Conservation (phyloP, 1,284 basidiomycete species). For the Moesziomyces globuligerus region DNA sequence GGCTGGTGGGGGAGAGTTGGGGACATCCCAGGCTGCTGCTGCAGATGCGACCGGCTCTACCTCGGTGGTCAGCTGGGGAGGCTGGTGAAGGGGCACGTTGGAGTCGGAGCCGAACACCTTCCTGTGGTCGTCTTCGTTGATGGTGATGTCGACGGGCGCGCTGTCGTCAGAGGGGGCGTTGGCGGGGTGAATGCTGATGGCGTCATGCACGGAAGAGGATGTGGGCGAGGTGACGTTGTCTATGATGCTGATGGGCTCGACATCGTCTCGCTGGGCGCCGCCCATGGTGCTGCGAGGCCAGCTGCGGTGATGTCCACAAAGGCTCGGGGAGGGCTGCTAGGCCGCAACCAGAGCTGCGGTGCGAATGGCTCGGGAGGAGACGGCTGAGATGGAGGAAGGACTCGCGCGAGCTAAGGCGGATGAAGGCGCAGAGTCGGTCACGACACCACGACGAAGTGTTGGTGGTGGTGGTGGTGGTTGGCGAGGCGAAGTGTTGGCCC, state of each 20-base stretch:
- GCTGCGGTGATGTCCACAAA: neutral
- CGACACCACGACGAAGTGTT: no score
- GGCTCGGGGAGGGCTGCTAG: no score
- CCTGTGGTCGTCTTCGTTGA: constrained; percentile 40
- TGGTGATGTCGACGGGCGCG: constrained; percentile 39
- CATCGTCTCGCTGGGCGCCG: constrained; percentile 14
- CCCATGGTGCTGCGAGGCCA: constrained; percentile 16
- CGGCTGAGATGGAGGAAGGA: no score
- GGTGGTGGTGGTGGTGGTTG: no score
- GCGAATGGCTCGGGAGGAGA: no score
- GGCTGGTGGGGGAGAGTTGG: constrained; percentile 17
- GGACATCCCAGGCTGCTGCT: neutral
- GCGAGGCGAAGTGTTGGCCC: no score
- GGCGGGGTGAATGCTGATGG: constrained; percentile 1
- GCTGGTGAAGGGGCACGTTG: constrained; percentile 5
- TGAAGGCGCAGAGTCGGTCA: no score
- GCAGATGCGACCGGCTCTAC: constrained; percentile 1
- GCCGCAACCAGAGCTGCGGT: no score
- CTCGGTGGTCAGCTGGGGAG: neutral
- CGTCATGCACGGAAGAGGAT: constrained; percentile 1
- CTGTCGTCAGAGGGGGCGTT: neutral
- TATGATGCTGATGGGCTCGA: constrained; percentile 18
- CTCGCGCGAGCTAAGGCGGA: no score
- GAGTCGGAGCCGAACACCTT: constrained; percentile 28
- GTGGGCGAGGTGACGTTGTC: constrained; percentile 29